A percentile compares a stretch with the other conserved stretches of the same genome.
These are phyloP conservation scores for Fomitopsis schrenkii DNA, from an alignment of 1,284 basidiomycete species.

Conservation along the genomic window DNA sequence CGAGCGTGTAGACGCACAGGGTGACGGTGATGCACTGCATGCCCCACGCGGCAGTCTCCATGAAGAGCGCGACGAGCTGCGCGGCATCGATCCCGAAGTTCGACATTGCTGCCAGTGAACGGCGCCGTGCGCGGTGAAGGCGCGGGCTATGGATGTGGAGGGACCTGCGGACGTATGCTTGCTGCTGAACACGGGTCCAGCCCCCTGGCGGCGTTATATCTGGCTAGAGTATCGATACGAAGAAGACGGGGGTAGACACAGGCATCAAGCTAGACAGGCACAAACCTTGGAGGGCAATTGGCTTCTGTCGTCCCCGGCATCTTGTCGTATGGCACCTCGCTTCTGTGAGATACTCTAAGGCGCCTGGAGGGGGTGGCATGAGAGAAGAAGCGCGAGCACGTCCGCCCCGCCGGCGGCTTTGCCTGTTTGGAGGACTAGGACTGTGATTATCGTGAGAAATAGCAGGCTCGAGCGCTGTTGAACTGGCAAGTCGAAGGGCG, in stretches of 20 bases:
- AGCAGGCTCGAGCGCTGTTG: no score
- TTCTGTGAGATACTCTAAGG: neutral
- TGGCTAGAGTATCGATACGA: neutral
- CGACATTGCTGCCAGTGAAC: neutral
- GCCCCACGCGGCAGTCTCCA: conserved; percentile 2
- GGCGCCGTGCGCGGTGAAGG: neutral
- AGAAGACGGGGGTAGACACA: neutral
- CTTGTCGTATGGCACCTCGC: neutral
- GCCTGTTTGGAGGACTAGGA: neutral
- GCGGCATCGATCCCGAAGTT: neutral
- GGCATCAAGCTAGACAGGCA: neutral
- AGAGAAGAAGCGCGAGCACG: neutral
- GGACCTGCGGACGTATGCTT: neutral
- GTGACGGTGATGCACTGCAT: neutral
- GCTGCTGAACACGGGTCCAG: neutral
- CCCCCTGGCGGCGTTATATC: neutral
- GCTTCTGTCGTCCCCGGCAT: neutral
- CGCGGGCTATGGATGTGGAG: neutral
- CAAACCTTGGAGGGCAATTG: neutral
- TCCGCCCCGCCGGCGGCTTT: neutral
- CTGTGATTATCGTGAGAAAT: no score
- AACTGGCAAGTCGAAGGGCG: no score
- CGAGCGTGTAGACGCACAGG: neutral
- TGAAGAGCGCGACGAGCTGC: conserved; percentile 4
- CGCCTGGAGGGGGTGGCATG: neutral